phyloP scores from a whole-genome alignment of 805 yeast species.

The Metschnikowia gruessii region DNA sequence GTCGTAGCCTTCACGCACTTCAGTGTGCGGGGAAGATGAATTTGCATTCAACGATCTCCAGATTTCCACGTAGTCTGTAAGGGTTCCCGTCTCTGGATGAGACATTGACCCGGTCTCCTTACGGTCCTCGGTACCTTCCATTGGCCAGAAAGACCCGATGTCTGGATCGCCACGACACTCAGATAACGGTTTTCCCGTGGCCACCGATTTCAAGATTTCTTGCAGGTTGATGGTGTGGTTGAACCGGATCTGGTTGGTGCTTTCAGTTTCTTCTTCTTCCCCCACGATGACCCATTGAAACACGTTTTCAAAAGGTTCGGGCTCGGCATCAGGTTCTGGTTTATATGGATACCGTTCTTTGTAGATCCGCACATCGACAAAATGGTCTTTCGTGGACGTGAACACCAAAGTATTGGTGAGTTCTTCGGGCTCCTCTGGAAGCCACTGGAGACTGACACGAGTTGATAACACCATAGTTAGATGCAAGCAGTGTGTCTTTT shows the following conservation, averaged over 20 bases:
- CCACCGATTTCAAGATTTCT: conserved; percentile 29
- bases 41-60: conserved; percentile 51
- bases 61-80: conserved; percentile 48
- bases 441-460: conserved; percentile 54
- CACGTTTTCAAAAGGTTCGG: conserved; percentile 23
- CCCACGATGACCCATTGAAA: conserved; percentile 64
- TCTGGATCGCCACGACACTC: conserved; percentile 37
- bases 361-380: conserved; percentile 45
- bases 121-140: conserved; percentile 39
- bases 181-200: conserved; percentile 30
- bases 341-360: conserved; percentile 15
- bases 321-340: conserved; percentile 4
- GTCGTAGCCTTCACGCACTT: conserved; percentile 24
- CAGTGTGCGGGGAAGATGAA: conserved; percentile 26
- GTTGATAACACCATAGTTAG: conserved; percentile 37
- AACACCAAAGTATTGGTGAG: conserved; percentile 48
- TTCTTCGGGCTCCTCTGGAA: conserved; percentile 41
- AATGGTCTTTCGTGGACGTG: conserved; percentile 42
- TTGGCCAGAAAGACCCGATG: conserved; percentile 43
- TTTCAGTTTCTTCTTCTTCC: conserved; percentile 36
- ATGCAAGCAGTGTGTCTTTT: no score
- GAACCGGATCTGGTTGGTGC: conserved; percentile 37
- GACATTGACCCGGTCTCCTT: conserved; percentile 51
- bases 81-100: conserved; percentile 42
- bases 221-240: conserved; percentile 43